Evolutionary conservation across 371 early-diverging fungal species (phyloP).

Genomic region (Rhizopus arrhizus): DNA sequence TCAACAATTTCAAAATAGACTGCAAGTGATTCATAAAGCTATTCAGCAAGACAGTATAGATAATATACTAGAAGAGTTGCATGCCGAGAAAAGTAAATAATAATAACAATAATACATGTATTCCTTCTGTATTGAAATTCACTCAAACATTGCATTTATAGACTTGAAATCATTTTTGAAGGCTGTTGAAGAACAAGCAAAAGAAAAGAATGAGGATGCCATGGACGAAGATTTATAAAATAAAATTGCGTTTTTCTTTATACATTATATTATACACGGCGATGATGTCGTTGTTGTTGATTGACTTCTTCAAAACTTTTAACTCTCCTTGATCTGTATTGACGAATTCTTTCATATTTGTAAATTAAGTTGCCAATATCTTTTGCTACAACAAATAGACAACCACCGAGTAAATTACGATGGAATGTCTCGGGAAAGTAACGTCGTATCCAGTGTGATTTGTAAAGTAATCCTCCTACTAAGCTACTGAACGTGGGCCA

Average conservation of each 20-base stretch:
- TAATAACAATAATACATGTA: background rate
- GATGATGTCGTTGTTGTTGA: background rate
- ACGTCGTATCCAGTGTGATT: constrained; percentile 47
- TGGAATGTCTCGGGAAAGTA: constrained; percentile 62
- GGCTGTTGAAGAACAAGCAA: constrained; percentile 67
- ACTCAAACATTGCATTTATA: constrained; percentile 14
- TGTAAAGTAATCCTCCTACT: constrained; percentile 41
- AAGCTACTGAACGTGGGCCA: constrained; percentile 51
- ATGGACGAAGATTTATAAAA: constrained; percentile 44
- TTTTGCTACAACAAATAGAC: constrained; percentile 62
- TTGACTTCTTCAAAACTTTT: constrained; percentile 30
- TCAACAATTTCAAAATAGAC: constrained; percentile 73
- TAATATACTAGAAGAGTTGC: constrained; percentile 60
- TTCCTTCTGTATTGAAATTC: background rate
- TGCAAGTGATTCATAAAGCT: constrained; percentile 64
- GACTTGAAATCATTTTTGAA: constrained; percentile 71
- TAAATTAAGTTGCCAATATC: constrained; percentile 47
- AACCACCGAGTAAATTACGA: constrained; percentile 62
- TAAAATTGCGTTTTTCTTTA: background rate
- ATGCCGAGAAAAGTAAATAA: constrained; percentile 24
- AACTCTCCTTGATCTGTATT: constrained; percentile 43
- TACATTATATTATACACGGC: background rate
- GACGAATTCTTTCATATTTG: constrained; percentile 42
- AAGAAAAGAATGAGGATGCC: constrained; percentile 40
- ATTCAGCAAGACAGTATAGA: constrained; percentile 73